Conservation (phyloP, 768 basidiomycete species). For the Calocybe gangraenosa region DNA sequence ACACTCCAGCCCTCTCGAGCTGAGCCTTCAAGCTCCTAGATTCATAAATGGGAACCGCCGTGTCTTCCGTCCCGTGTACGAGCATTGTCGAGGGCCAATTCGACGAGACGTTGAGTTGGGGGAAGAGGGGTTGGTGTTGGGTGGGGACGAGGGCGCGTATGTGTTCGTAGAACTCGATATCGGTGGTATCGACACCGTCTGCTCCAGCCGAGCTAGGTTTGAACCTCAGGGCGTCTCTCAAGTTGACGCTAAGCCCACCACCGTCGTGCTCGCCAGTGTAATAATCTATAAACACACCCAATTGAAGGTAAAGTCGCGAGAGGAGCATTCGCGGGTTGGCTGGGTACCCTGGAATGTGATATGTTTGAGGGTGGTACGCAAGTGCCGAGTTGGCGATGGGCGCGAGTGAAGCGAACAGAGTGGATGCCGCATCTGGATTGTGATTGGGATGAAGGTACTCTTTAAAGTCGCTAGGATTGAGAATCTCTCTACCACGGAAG, state of each 20-base stretch:
- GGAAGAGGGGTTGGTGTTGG: slow-evolving; percentile 35
- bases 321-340: slow-evolving; percentile 61
- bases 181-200: not conserved
- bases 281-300: slow-evolving; percentile 55
- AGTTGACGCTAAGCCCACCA: slow-evolving; percentile 39
- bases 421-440: slow-evolving; percentile 2
- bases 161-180: slow-evolving; percentile 6
- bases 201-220: not conserved
- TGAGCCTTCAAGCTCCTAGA: slow-evolving; percentile 30
- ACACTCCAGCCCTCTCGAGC: slow-evolving; percentile 28
- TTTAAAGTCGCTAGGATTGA: slow-evolving; percentile 42
- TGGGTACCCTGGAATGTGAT: slow-evolving; percentile 53
- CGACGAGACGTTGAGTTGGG: slow-evolving; percentile 33
- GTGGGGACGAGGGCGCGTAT: slow-evolving; percentile 21
- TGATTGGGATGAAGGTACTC: slow-evolving; percentile 45
- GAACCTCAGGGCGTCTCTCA: slow-evolving; percentile 25
- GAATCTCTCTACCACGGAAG: slow-evolving; percentile 50
- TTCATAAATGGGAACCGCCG: slow-evolving; percentile 39
- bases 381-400: slow-evolving; percentile 39
- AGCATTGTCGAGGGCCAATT: slow-evolving; percentile 45
- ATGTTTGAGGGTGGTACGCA: slow-evolving; percentile 39
- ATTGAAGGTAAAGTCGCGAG: slow-evolving; percentile 53
- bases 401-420: slow-evolving; percentile 15
- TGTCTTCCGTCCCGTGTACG: slow-evolving; percentile 45
- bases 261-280: slow-evolving; percentile 43